Evolutionary conservation across 352 stramenopile species (phyloP).

Genomic region (Globisporangium canariense): DNA sequence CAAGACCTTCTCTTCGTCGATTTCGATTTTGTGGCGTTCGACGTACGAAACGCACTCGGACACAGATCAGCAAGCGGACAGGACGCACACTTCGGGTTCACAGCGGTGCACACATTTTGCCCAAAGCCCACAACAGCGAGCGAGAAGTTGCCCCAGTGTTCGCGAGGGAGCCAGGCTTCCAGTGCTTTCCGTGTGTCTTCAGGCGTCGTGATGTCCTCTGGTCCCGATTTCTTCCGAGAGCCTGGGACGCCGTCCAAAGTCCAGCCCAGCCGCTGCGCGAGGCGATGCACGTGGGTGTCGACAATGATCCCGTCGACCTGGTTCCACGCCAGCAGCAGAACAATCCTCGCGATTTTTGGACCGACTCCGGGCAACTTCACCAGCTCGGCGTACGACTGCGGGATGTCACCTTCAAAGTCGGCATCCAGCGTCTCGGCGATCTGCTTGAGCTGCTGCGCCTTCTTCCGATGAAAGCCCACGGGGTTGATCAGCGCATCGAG

Average conservation of each 20-base stretch:
- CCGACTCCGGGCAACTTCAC: slow-evolving; percentile 57
- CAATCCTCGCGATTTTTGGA: slow-evolving; percentile 71
- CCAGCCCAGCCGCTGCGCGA: slow-evolving; percentile 63
- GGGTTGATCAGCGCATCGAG: slow-evolving; percentile 54
- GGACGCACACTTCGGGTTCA: slow-evolving; percentile 45
- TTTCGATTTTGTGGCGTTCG: slow-evolving; percentile 20
- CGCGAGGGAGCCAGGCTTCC: slow-evolving; percentile 59
- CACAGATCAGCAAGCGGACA: slow-evolving; percentile 53
- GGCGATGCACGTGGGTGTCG: slow-evolving; percentile 76
- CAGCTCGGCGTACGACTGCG: slow-evolving; percentile 37
- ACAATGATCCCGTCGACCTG: slow-evolving; percentile 68
- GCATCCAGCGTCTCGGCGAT: slow-evolving; percentile 39
- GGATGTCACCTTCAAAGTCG: slow-evolving; percentile 46
- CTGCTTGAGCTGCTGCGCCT: slow-evolving; percentile 59
- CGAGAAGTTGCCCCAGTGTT: slow-evolving; percentile 59
- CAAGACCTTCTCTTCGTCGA: neutral
- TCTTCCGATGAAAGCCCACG: slow-evolving; percentile 73
- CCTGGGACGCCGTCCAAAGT: slow-evolving; percentile 17
- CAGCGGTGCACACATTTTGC: slow-evolving; percentile 55
- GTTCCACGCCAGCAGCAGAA: slow-evolving; percentile 59
- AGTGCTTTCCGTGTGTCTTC: slow-evolving; percentile 55
- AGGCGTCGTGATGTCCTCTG: slow-evolving; percentile 10
- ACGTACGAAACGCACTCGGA: slow-evolving; percentile 35
- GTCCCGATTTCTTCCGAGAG: neutral
- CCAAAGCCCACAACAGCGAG: slow-evolving; percentile 73